Evolutionary conservation across 768 basidiomycete genomes (phyloP).

Genomic region (Pleurotus pulmonarius): DNA sequence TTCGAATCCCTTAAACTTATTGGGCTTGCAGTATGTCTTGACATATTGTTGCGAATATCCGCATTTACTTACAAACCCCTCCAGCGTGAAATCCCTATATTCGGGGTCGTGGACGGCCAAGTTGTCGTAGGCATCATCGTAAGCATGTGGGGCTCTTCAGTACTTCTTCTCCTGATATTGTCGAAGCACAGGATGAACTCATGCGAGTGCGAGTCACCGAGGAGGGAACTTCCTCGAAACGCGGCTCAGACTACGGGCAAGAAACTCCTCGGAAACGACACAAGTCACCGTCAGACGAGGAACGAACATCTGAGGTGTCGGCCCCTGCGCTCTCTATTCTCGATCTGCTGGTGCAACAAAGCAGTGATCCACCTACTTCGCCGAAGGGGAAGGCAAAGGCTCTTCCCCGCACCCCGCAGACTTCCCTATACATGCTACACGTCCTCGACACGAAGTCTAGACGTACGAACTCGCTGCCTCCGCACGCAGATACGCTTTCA

Average conservation of each 20-base stretch:
- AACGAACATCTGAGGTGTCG: neutral
- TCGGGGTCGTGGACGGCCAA: constrained; percentile 64
- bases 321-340: no score
- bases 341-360: no score
- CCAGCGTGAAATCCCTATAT: constrained; percentile 83
- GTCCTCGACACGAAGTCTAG: constrained; percentile 75
- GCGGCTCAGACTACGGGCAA: constrained; percentile 4
- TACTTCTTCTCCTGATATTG: neutral
- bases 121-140: constrained; percentile 77
- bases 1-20: constrained; percentile 46
- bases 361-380: neutral
- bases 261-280: constrained; percentile 14
- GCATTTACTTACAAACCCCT: constrained; percentile 4
- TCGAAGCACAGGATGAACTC: constrained; percentile 47
- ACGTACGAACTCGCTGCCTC: constrained; percentile 42
- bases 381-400: neutral
- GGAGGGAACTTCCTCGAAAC: constrained; percentile 2
- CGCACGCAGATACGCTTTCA: constrained; percentile 51
- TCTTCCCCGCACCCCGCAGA: constrained; percentile 13
- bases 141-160: constrained; percentile 14
- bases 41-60: neutral
- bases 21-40: constrained; percentile 46
- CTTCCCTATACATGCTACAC: constrained; percentile 27
- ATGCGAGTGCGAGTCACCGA: constrained; percentile 19
- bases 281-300: constrained; percentile 15